phyloP scores from a whole-genome alignment of 768 basidiomycete genomes.

The Guyanaporus albipodus region DNA sequence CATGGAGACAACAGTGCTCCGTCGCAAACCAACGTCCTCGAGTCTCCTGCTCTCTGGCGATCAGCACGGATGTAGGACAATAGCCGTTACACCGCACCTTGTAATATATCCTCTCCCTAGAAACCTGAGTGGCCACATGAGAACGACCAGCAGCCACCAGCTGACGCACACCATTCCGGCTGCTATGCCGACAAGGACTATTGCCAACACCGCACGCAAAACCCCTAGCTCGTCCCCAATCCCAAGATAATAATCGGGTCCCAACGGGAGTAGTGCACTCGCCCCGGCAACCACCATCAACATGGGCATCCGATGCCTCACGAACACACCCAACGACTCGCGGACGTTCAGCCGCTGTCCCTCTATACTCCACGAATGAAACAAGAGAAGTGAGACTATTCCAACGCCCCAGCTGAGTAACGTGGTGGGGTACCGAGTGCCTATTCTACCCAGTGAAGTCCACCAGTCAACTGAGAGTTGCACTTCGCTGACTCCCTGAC shows the following conservation, averaged over 20 bases:
- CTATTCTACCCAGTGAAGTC: slow-evolving; percentile 65
- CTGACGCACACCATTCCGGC: slow-evolving; percentile 59
- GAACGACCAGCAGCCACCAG: slow-evolving; percentile 49
- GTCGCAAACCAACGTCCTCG: slow-evolving; percentile 38
- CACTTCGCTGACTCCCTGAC: slow-evolving; percentile 38
- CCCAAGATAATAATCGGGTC: slow-evolving; percentile 55
- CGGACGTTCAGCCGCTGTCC: slow-evolving; percentile 41
- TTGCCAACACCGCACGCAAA: slow-evolving; percentile 43
- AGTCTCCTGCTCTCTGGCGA: slow-evolving; percentile 13
- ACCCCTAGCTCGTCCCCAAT: slow-evolving; percentile 47
- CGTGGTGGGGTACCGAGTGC: slow-evolving; percentile 70
- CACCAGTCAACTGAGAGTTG: slow-evolving; percentile 65
- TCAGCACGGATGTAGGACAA: background rate
- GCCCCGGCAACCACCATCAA: slow-evolving; percentile 43
- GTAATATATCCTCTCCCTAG: slow-evolving; percentile 5
- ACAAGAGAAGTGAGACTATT: slow-evolving; percentile 56
- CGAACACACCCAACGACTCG: slow-evolving; percentile 48
- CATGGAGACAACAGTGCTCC: slow-evolving; percentile 56
- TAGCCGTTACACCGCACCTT: slow-evolving; percentile 10
- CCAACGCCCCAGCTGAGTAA: slow-evolving; percentile 72
- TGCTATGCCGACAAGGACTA: slow-evolving; percentile 53
- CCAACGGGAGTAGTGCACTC: slow-evolving; percentile 54
- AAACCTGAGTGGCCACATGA: slow-evolving; percentile 45
- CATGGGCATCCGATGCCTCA: slow-evolving; percentile 34
- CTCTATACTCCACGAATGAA: slow-evolving; percentile 43